Evolutionary conservation across 345 rosid genomes (phyloP).

Genomic region (Citrus mangshanensis): DNA sequence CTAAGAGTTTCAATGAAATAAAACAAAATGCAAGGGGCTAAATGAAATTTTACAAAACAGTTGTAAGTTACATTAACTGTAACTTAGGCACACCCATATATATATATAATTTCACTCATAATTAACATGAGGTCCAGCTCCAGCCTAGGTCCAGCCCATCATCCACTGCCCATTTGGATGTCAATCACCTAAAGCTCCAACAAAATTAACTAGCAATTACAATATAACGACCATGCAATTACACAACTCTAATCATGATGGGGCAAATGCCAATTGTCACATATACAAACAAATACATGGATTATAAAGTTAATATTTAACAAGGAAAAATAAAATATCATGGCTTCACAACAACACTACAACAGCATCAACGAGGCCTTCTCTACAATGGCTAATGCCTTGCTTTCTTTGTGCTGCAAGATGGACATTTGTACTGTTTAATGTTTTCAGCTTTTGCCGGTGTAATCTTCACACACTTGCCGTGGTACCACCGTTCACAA

Average conservation of each 20-base stretch:
- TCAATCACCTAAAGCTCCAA: background rate
- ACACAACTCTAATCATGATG: background rate
- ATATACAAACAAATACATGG: too few relatives aligned
- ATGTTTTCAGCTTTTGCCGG: conserved; percentile 84
- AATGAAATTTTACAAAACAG: fast-evolving
- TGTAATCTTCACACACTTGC: conserved; percentile 83
- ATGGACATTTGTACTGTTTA: conserved; percentile 85
- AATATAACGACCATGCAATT: background rate
- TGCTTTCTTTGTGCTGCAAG: conserved; percentile 71
- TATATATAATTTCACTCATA: too few relatives aligned
- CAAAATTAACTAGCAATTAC: too few relatives aligned
- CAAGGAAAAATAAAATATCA: background rate
- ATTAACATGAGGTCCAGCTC: background rate
- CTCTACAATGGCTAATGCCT: conserved; percentile 32
- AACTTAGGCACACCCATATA: too few relatives aligned
- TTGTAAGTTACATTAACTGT: too few relatives aligned
- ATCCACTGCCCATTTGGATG: background rate
- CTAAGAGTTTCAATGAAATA: too few relatives aligned
- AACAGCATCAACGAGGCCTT: conserved; percentile 2
- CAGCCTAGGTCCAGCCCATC: conserved; percentile 4
- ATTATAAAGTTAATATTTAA: too few relatives aligned
- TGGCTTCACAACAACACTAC: conserved; percentile 21
- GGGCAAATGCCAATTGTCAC: background rate
- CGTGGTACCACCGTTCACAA: conserved; percentile 91
- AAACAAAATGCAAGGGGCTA: fast-evolving